A percentile compares a stretch with the other conserved stretches of the same genome.
Conservation (phyloP, 2,329 filamentous ascomycete genomes). For the Monosporascus sp. region DNA sequence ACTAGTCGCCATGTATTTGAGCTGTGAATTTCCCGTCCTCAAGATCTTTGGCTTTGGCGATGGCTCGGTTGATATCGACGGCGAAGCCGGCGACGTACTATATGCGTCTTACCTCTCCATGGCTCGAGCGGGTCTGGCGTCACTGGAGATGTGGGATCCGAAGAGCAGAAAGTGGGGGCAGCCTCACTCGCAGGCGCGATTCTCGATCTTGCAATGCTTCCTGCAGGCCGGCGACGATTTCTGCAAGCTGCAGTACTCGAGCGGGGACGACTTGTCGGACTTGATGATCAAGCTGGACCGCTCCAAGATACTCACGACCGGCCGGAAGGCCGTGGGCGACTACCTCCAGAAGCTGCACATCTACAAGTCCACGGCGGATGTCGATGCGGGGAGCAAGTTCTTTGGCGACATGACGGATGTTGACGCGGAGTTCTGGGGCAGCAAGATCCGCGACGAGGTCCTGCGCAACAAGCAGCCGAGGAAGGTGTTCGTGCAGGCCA, state of each 20-base stretch:
- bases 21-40: conserved; percentile 82
- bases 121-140: conserved; percentile 85
- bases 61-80: conserved; percentile 65
- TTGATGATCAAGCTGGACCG: conserved; percentile 79
- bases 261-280: conserved; percentile 67
- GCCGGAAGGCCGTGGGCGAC: conserved; percentile 73
- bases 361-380: conserved; percentile 86
- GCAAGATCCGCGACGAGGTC: conserved; percentile 70
- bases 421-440: conserved; percentile 76
- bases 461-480: conserved; percentile 74
- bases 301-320: conserved; percentile 77
- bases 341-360: conserved; percentile 90
- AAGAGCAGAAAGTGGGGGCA: conserved; percentile 90
- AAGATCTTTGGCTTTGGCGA: conserved; percentile 90
- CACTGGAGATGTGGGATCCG: conserved; percentile 92
- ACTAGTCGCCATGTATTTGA: conserved; percentile 83
- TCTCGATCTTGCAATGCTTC: conserved; percentile 79
- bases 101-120: conserved; percentile 87
- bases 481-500: conserved; percentile 92
- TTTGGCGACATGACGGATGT: conserved; percentile 83
- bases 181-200: conserved; percentile 85
- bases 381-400: conserved; percentile 69
- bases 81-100: conserved; percentile 78
- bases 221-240: conserved; percentile 82
- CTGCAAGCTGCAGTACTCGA: conserved; percentile 69